phyloP scores from a whole-genome alignment of 2,329 filamentous ascomycete species.

The Sporothrix sp. region DNA sequence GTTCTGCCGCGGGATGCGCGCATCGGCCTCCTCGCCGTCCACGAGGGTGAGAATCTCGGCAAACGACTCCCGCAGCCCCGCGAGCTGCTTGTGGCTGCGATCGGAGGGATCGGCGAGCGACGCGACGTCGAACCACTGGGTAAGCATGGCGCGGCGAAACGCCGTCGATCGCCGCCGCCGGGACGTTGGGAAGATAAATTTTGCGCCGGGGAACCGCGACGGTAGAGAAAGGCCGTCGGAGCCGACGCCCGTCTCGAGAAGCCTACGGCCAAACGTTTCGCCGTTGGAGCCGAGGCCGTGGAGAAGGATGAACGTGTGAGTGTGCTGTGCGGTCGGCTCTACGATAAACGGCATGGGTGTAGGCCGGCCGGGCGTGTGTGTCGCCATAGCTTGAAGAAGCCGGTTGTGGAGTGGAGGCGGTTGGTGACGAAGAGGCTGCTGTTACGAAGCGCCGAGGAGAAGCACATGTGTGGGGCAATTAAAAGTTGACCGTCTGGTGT shows the following conservation, averaged over 20 bases:
- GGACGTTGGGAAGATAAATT: conserved; percentile 44
- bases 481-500: no score
- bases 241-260: conserved; percentile 23
- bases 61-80: conserved; percentile 34
- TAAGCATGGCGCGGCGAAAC: conserved; percentile 33
- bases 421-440: no score
- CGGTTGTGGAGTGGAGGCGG: no score
- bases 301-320: conserved; percentile 24
- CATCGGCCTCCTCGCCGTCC: neutral
- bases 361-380: neutral
- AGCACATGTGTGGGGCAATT: no score
- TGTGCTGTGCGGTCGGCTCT: conserved; percentile 19
- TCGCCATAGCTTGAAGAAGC: no score
- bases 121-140: conserved; percentile 43
- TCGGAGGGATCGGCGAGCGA: conserved; percentile 30
- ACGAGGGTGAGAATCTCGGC: conserved; percentile 26
- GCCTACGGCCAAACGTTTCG: conserved; percentile 25
- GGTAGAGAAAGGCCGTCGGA: conserved; percentile 25
- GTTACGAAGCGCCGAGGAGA: no score
- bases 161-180: conserved; percentile 33
- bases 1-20: conserved; percentile 25
- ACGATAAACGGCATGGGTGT: conserved; percentile 17
- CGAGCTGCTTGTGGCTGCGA: conserved; percentile 33
- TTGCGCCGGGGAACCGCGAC: conserved; percentile 27
- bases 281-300: conserved; percentile 27